Percentiles rank a stretch among this genome's conserved stretches.
Evolutionary conservation across 2,329 filamentous ascomycete species (phyloP).

Genomic region (Botrytis cinerea): DNA sequence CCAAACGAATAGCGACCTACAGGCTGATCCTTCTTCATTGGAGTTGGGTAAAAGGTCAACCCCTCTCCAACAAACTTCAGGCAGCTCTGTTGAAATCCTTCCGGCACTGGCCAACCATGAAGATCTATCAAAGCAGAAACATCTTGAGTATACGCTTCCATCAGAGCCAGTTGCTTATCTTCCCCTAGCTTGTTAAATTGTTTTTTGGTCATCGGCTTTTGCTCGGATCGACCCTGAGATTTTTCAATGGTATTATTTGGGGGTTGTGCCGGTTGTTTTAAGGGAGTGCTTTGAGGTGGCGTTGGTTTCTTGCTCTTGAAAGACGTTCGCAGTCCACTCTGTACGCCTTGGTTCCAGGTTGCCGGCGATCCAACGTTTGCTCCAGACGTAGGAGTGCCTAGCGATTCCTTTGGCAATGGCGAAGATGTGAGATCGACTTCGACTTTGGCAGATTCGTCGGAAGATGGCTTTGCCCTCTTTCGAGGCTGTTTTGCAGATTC

Average conservation of each 20-base stretch:
- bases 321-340: slow-evolving; percentile 46
- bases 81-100: slow-evolving; percentile 9
- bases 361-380: slow-evolving; percentile 2
- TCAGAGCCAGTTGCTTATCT: neutral
- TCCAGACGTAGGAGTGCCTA: neutral
- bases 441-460: neutral
- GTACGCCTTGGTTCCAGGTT: slow-evolving; percentile 48
- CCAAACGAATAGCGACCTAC: slow-evolving; percentile 2
- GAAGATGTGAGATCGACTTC: slow-evolving; percentile 11
- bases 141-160: slow-evolving; percentile 11
- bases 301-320: slow-evolving; percentile 38
- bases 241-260: neutral
- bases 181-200: neutral
- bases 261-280: neutral
- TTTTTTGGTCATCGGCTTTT: slow-evolving; percentile 4
- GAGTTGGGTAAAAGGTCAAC: slow-evolving; percentile 15
- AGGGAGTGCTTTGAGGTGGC: neutral
- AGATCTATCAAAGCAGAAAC: slow-evolving; percentile 3
- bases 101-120: slow-evolving; percentile 23
- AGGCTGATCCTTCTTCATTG: neutral
- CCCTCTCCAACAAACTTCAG: slow-evolving; percentile 1
- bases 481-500: slow-evolving; percentile 14
- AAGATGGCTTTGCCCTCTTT: slow-evolving; percentile 17
- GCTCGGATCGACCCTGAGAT: neutral
- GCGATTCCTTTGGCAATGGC: neutral